phyloP scores from a whole-genome alignment of 2,329 filamentous ascomycete genomes.

The Cryphonectria carpinicola region DNA sequence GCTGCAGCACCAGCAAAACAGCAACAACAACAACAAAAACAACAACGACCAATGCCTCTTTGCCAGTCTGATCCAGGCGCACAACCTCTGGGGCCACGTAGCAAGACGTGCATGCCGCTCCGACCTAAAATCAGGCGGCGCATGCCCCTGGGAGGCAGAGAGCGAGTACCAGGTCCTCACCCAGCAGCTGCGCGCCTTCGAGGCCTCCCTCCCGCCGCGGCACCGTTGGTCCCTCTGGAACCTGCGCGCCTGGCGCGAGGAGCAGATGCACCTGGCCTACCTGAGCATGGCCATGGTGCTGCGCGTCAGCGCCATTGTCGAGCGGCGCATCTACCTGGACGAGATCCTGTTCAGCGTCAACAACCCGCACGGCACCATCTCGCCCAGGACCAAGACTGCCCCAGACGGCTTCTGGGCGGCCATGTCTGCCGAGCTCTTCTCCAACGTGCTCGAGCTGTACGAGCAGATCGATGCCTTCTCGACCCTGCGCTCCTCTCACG shows the following conservation, averaged over 20 bases:
- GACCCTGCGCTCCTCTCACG: conserved; percentile 33
- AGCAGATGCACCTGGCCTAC: conserved; percentile 42
- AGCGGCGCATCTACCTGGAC: conserved; percentile 41
- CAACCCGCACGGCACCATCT: conserved; percentile 20
- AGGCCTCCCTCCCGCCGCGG: conserved; percentile 36
- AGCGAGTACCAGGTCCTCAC: conserved; percentile 36
- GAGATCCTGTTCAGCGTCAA: conserved; percentile 34
- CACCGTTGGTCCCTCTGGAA: conserved; percentile 44
- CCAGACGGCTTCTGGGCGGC: conserved; percentile 36
- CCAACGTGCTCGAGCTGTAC: conserved; percentile 41
- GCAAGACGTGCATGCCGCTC: conserved; percentile 36
- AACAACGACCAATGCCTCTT: conserved; percentile 40
- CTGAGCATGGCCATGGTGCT: conserved; percentile 42
- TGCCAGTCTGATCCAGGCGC: conserved; percentile 43
- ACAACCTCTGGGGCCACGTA: conserved; percentile 43
- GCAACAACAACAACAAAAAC: conserved; percentile 1
- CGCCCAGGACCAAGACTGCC: conserved; percentile 30
- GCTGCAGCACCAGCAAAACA: background rate
- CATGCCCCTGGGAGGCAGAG: conserved; percentile 32
- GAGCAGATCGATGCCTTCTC: conserved; percentile 43
- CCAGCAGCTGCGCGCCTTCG: conserved; percentile 34
- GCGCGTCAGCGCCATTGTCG: conserved; percentile 42
- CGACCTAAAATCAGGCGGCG: conserved; percentile 24
- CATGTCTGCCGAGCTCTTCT: conserved; percentile 40
- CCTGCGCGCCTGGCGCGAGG: conserved; percentile 40